phyloP scores from a whole-genome alignment of 164 flowering plant species.

The Liriodendron chinense region DNA sequence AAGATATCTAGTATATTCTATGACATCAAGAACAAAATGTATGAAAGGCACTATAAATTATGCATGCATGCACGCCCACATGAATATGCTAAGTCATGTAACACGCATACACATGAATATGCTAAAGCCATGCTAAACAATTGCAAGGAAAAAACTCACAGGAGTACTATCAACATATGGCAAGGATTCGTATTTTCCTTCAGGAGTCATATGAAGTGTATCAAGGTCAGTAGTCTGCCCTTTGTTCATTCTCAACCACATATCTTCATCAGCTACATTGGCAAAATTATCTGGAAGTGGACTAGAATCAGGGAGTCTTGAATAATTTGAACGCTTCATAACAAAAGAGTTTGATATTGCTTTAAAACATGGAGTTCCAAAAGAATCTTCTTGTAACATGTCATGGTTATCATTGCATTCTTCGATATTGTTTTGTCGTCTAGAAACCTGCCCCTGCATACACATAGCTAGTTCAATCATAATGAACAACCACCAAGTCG shows the following conservation, averaged over 20 bases:
- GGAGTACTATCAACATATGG: conserved; percentile 45
- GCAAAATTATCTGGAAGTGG: conserved; percentile 73
- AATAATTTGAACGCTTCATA: conserved; percentile 55
- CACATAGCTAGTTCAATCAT: not conserved
- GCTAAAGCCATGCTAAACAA: not conserved
- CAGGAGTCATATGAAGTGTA: conserved; percentile 67
- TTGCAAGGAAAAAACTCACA: conserved; percentile 41
- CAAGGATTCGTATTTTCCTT: conserved; percentile 58
- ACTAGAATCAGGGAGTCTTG: conserved; percentile 57
- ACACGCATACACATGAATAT: not conserved
- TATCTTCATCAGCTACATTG: conserved; percentile 89
- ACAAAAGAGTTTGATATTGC: conserved; percentile 63
- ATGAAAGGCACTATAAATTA: too few relatives aligned
- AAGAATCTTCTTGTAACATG: conserved; percentile 40
- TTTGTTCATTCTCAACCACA: conserved; percentile 85
- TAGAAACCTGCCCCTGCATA: conserved; percentile 32
- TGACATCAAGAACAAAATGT: not conserved
- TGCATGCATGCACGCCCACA: too few relatives aligned
- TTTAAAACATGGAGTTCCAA: conserved; percentile 67
- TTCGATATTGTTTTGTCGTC: conserved; percentile 30
- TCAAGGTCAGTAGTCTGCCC: conserved; percentile 82
- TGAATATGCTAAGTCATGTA: too few relatives aligned
- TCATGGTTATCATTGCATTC: conserved; percentile 32
- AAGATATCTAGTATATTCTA: not conserved
- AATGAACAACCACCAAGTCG: not conserved